phyloP scores from a whole-genome alignment of 1,284 basidiomycete species.

The Stereum hirsutum region DNA sequence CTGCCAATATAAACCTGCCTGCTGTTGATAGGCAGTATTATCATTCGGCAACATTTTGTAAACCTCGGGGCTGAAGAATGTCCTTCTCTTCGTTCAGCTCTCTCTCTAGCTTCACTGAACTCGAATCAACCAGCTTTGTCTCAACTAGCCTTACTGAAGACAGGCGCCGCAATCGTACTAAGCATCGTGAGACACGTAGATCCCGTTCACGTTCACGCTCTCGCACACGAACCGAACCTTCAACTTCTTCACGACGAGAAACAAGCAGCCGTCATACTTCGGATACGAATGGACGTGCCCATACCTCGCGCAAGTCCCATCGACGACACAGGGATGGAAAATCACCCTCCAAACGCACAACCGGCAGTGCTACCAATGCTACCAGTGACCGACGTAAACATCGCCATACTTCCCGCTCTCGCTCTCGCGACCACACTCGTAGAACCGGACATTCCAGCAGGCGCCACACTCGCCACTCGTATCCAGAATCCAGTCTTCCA shows the following conservation, averaged over 20 bases:
- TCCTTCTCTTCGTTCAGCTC: conserved; percentile 13
- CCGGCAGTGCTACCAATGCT: too few relatives aligned
- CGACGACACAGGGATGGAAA: too few relatives aligned
- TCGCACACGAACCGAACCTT: conserved; percentile 4
- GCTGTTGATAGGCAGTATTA: too few relatives aligned
- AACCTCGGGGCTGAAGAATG: conserved; percentile 7
- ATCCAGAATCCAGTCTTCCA: neutral
- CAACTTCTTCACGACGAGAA: conserved; percentile 1
- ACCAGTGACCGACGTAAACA: too few relatives aligned
- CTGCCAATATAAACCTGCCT: too few relatives aligned
- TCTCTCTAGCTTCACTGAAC: conserved; percentile 12
- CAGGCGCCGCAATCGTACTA: neutral
- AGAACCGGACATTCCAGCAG: neutral
- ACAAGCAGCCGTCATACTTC: neutral
- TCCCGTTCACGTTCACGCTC: neutral
- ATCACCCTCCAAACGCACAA: too few relatives aligned
- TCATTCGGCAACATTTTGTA: too few relatives aligned
- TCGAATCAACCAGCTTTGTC: conserved; percentile 4
- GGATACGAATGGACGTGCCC: too few relatives aligned
- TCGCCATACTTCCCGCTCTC: conserved; percentile 6
- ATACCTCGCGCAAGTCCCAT: too few relatives aligned
- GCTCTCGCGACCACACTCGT: neutral
- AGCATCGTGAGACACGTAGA: conserved; percentile 1
- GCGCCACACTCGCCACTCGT: neutral
- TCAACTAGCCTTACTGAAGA: neutral